Evolutionary conservation across 805 yeast genomes (phyloP), one percentile per base, ranked within the genome.

Genomic region (Yarrowia sp.): DNA sequence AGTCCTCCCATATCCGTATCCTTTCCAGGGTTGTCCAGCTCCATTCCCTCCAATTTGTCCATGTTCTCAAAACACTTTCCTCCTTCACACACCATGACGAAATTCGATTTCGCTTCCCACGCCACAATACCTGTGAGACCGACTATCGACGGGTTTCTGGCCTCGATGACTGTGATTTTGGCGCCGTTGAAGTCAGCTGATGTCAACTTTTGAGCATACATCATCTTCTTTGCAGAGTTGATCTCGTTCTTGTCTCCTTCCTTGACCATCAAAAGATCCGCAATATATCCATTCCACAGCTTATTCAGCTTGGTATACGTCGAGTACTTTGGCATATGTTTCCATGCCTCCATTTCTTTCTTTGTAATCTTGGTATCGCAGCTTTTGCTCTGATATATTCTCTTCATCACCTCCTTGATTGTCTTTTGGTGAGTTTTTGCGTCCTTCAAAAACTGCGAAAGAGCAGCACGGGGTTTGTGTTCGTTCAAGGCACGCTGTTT

Each of bases 141-240:
- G 8, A 88, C 81, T 68, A 85, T 74, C 63, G 85, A 83, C 5
- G 82, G 79, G 73, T 88, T 89, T 22, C 79, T 78, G n/a, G 91
- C 82, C 58, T 85, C 83, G 2, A 81, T 73, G 0, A 92, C 92
- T 14, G 81, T 82, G 14, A 92, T 69, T 50, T 77, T 76, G n/a
- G 95, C 85, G 3, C 98, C 97, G 73, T 89, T 89, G 77, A 85
- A 89, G 74, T 92, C 98, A 1, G 95, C 91, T 70, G 89, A 83
- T 0, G 94, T 84, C 49, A 92, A 78, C 72, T 88, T 69, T 52
- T 74, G 67, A 12, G 77, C 72, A 14, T 61, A 53, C 40, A 32
- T 48, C 59, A 69, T 22, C 40, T 53, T 69, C 12, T 50, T 19
- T 16, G n/a, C 52, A 3, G 55, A 26, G 32, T 45, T 52, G 46